Conservation (phyloP, 495 filamentous ascomycete genomes). For the Penicillium paradoxum region DNA sequence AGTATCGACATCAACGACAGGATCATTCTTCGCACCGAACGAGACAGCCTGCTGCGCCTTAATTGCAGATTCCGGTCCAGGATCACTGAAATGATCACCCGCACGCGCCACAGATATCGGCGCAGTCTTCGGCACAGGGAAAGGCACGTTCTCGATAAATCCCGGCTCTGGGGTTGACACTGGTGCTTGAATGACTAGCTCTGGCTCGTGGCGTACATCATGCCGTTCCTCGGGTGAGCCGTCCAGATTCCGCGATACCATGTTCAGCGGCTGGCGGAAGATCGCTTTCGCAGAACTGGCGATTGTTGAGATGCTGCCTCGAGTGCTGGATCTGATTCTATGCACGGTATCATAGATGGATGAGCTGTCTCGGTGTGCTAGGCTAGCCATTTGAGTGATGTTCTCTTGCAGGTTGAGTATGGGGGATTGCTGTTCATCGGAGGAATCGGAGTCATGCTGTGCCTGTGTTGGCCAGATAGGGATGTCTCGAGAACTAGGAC, state of each 20-base stretch:
- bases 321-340: background rate
- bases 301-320: background rate
- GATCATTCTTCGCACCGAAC: background rate
- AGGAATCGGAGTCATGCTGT: background rate
- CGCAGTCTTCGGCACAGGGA: background rate
- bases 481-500: background rate
- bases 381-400: background rate
- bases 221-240: background rate
- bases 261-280: background rate
- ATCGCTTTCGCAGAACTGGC: constrained; percentile 1
- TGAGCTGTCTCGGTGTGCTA: background rate
- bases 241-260: background rate
- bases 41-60: background rate
- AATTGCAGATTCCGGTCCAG: background rate
- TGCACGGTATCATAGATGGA: constrained; percentile 6
- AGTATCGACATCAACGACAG: background rate
- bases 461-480: background rate
- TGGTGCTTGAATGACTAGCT: background rate
- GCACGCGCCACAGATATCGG: background rate
- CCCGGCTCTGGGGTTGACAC: background rate
- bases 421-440: background rate
- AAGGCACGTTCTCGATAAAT: background rate
- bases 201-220: background rate
- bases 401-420: background rate
- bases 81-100: constrained; percentile 2